Base-by-base conservation (phyloP, 2,329 filamentous ascomycete genomes). In the Tricladium varicosporioides region DNA sequence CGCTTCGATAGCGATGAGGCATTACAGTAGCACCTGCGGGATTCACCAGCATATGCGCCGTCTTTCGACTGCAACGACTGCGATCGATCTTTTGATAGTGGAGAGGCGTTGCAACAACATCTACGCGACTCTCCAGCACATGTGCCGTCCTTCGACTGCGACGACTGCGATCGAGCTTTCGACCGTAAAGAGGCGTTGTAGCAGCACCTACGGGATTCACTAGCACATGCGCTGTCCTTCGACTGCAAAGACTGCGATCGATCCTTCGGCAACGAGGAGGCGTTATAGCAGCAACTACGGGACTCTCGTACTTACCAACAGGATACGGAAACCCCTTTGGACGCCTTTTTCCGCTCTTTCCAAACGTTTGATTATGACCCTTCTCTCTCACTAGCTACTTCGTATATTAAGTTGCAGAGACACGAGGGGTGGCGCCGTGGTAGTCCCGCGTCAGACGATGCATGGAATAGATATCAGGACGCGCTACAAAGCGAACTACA, bases 371-470 rank as follows among this genome's bases (percentile, higher is more conserved):
- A 62, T 59, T 67, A 67, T 64, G 19, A 66, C 55, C 62, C 60
- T 64, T 66, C 60, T 65, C 62, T 66, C 19, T 55, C 63, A 54
- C 65, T 52, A 60, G 64, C 61, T 59, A 68, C 63, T 51, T 69
- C 65, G 45, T 68, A 64, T 62, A 54, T 65, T 52, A 66, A 60
- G 43, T 64, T 68, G 54, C 62, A 32, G 54, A 58, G 47, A 61
- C 62, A 69, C 36, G 46, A 65, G 60, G 51, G 56, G 48, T 63
- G 56, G 61, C 47, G 44, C 58, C 53, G 54, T 56, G 51, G 53
- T 42, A 54, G 45, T 52, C 22, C 44, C 58, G 53, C 32, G 52
- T 60, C 57, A 57, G 48, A 27, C 22, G 7, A 59, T 65, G 53
- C 61, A 18, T 63, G 55, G 63, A 56, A 63, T 33, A 62, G 56